Evolutionary conservation across 441 rosid species (phyloP), one percentile per base, ranked within the genome.

Genomic region (Aleurites moluccanus): DNA sequence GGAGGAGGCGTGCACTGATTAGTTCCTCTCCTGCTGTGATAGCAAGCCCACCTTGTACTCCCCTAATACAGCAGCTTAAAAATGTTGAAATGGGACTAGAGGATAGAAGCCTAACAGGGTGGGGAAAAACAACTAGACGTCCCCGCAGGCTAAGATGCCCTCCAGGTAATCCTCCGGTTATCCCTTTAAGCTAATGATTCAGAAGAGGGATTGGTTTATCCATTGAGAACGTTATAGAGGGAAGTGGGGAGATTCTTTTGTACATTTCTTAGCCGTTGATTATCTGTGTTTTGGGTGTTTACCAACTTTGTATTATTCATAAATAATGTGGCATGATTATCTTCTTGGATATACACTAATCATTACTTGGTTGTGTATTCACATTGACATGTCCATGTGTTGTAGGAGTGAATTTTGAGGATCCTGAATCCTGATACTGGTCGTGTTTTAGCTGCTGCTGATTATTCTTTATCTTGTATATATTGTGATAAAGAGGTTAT

Each of bases 61-160:
- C 91, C 56, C 75, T 87, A 81, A 69, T 82, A 55, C 91, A 89
- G 72, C 93, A 88, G 79, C 83, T 87, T 62, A 84, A 72, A 69
- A 86, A 77, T 70, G 80, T 86, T 59, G 88, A 87, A 80, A 88
- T 76, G 82, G 95, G 88, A 78, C 76, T 90, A 80, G 95, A 89
- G 75, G 92, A 91, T 80, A 82, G 89, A 83, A 88, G 93, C 86
- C 89, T 93, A 73, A 88, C 93, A 1, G 98, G 98, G 69, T 95
- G 98, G 98, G 98, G 99, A 50, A 92, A 90, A 83, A 92, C 95
- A 73, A 86, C 97, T 4, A 87, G 99, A 83, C 86, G 98, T 33
- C 96, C 98, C 71, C 94, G 95, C 70, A 77, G 98, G 78, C 97
- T 89, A 81, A 87, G 99, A 79, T 93, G 96, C 80, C 93, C 98